Conservation (phyloP, 2,329 filamentous ascomycete species). For the Hymenoscyphus linearis region DNA sequence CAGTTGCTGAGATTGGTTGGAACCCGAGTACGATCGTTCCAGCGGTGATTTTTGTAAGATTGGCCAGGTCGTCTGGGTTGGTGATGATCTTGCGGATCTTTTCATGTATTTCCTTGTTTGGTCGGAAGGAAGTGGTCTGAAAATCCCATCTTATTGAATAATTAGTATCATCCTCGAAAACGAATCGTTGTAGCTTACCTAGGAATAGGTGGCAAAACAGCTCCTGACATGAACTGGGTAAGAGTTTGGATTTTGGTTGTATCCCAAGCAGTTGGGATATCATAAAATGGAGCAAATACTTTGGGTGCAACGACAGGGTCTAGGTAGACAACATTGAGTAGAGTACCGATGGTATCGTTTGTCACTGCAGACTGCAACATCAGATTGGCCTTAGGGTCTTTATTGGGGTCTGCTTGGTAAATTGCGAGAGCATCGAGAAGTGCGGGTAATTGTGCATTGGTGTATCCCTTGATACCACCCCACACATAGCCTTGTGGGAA, state of each 20-base stretch:
- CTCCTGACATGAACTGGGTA: neutral
- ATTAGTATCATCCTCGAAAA: too few relatives aligned
- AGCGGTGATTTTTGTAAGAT: neutral
- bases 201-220: neutral
- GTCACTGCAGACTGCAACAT: neutral
- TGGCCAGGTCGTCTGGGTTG: neutral
- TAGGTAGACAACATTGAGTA: neutral
- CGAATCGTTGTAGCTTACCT: neutral
- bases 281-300: neutral
- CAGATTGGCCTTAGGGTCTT: slow-evolving; percentile 26
- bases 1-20: neutral
- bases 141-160: neutral
- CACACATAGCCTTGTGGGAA: slow-evolving; percentile 30
- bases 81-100: neutral
- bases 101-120: neutral
- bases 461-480: slow-evolving; percentile 36
- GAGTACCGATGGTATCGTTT: neutral
- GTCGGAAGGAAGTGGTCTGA: neutral
- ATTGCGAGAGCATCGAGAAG: slow-evolving; percentile 46
- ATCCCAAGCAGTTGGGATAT: neutral
- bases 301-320: neutral
- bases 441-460: slow-evolving; percentile 23
- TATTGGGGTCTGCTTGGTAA: slow-evolving; percentile 50
- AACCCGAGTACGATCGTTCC: neutral
- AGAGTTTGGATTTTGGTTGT: neutral